Percentiles rank a stretch among this genome's conserved stretches.
These are phyloP conservation scores for Lachancea mirantina DNA, from an alignment of 805 yeast species.

Conservation along the genomic window DNA sequence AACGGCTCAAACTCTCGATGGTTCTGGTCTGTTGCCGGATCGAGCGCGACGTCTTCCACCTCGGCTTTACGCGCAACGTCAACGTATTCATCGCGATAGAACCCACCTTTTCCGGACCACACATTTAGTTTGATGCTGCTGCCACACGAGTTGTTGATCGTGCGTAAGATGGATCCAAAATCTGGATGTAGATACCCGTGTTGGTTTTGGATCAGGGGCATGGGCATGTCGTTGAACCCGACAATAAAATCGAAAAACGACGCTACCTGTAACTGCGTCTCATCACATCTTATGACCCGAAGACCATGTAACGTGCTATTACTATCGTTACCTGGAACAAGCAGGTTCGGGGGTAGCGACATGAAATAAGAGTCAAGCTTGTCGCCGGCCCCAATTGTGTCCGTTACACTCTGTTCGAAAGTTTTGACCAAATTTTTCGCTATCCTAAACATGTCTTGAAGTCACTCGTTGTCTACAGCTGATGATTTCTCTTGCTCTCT, in stretches of 20 bases:
- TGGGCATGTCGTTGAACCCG: slow-evolving; percentile 68
- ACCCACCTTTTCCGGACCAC: slow-evolving; percentile 87
- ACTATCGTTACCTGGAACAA: slow-evolving; percentile 24
- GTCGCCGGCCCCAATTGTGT: slow-evolving; percentile 29
- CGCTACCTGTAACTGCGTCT: slow-evolving; percentile 53
- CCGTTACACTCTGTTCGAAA: slow-evolving; percentile 39
- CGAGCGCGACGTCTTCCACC: slow-evolving; percentile 25
- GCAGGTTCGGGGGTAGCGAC: slow-evolving; percentile 29
- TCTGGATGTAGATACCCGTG: slow-evolving; percentile 35
- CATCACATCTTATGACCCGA: slow-evolving; percentile 49
- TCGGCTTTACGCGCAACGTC: slow-evolving; percentile 28
- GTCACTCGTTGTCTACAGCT: too few species aligned
- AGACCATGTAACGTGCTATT: slow-evolving; percentile 41
- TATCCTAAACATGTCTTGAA: slow-evolving; percentile 51
- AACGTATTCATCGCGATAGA: slow-evolving; percentile 36
- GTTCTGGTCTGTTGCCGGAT: slow-evolving; percentile 12
- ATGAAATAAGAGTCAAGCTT: slow-evolving; percentile 33
- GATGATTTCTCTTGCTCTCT: too few species aligned
- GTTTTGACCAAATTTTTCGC: slow-evolving; percentile 57
- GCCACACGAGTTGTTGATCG: slow-evolving; percentile 20
- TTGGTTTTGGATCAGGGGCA: slow-evolving; percentile 33
- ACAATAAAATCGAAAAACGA: slow-evolving; percentile 83
- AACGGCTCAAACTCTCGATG: slow-evolving; percentile 39
- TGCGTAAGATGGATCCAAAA: slow-evolving; percentile 32
- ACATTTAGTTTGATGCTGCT: slow-evolving; percentile 48